Conservation (phyloP, 2,329 filamentous ascomycete species). For the Paecilomyces variotii region DNA sequence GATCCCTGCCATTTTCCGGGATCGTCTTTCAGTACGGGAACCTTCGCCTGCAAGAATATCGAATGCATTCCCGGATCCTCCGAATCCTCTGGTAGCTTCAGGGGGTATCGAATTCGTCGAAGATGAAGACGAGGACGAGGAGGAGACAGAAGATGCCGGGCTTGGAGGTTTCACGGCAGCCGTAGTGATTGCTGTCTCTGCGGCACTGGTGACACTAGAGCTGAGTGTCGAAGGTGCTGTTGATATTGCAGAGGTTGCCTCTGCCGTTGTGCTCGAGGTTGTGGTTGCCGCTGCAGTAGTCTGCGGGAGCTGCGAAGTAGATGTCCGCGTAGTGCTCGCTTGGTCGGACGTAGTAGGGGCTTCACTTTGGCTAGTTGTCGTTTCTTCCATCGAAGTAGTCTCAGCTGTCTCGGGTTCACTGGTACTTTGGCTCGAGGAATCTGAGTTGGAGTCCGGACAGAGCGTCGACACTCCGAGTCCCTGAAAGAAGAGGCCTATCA, state of each 20-base stretch:
- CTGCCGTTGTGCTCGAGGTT: background rate
- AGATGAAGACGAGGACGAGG: background rate
- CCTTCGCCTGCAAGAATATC: constrained; percentile 1
- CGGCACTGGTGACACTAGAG: background rate
- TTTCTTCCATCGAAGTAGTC: background rate
- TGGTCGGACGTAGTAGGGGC: background rate
- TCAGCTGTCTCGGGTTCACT: background rate
- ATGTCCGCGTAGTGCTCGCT: background rate
- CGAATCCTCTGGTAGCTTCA: background rate
- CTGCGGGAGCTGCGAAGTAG: background rate
- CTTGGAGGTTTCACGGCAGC: background rate
- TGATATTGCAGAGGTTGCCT: background rate
- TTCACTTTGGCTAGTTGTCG: background rate
- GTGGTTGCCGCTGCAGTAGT: background rate
- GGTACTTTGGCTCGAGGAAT: background rate
- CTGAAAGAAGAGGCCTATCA: constrained; percentile 2
- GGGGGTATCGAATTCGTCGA: background rate
- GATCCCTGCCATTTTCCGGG: background rate
- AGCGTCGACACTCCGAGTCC: constrained; percentile 1
- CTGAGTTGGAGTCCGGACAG: background rate
- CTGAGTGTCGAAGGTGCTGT: background rate
- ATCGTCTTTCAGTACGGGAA: background rate
- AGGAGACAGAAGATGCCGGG: background rate
- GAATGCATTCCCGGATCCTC: constrained; percentile 1
- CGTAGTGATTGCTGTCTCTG: background rate